Conservation (phyloP, 305 asterid species). For the Fraxinus paxiana region DNA sequence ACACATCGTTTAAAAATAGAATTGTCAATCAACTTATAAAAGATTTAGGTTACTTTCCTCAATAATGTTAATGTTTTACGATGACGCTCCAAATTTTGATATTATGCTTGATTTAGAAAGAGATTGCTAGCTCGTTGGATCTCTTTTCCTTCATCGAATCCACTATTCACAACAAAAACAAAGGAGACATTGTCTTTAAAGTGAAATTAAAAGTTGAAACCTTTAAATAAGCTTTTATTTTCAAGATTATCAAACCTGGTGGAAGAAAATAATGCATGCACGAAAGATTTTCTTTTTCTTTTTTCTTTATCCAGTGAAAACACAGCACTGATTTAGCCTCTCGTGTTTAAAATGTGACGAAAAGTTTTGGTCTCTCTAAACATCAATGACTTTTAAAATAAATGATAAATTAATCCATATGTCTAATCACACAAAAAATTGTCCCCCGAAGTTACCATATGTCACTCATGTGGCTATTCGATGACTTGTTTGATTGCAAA, state of each 20-base stretch:
- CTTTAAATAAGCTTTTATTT: background rate
- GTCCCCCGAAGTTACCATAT: slow-evolving; percentile 13
- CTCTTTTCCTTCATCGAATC: background rate
- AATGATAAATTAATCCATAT: slow-evolving; percentile 4
- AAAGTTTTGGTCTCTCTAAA: background rate
- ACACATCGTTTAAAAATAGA: background rate
- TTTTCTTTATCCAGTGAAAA: background rate
- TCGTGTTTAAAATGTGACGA: slow-evolving; percentile 17
- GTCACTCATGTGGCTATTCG: background rate
- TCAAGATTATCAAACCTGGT: background rate
- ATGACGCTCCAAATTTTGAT: background rate
- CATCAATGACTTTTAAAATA: background rate
- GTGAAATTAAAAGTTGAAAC: slow-evolving; percentile 19
- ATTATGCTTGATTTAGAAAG: background rate
- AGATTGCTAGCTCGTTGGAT: background rate
- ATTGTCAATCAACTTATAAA: too few species aligned
- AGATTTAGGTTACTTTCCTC: too few species aligned
- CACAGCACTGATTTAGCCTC: background rate
- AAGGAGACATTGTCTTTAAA: slow-evolving; percentile 1
- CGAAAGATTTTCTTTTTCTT: background rate
- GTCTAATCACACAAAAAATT: slow-evolving; percentile 29
- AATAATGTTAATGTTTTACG: too few species aligned
- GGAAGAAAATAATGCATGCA: slow-evolving; percentile 12
- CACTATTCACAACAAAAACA: background rate
- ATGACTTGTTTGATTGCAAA: background rate